phyloP scores from a whole-genome alignment of 2,329 filamentous ascomycete species.

The Botrytis tulipae region DNA sequence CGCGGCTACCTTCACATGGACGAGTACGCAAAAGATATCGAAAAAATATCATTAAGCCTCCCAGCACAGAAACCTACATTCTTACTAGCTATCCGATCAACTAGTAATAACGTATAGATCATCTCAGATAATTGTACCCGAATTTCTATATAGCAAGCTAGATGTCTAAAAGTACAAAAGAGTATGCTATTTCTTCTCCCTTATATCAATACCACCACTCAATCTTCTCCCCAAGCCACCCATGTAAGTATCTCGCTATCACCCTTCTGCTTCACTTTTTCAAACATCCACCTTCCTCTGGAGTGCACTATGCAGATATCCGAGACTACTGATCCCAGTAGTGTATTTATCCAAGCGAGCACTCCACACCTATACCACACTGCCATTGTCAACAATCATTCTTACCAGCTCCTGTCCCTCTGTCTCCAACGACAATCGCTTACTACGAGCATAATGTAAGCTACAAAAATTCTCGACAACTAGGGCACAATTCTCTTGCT shows the following conservation, averaged over 20 bases:
- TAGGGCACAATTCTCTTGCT: too few species aligned
- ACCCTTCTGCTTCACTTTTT: background rate
- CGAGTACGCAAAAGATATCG: background rate
- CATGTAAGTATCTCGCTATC: background rate
- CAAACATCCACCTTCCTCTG: background rate
- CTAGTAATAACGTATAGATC: too few species aligned
- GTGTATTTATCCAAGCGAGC: background rate
- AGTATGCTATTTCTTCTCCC: background rate
- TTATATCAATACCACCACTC: background rate
- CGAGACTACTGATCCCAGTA: background rate
- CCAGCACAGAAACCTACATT: background rate
- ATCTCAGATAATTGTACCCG: too few species aligned
- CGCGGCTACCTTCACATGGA: background rate
- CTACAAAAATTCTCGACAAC: too few species aligned
- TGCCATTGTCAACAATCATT: background rate
- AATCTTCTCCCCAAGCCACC: background rate
- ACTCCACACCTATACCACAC: background rate
- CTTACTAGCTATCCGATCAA: background rate
- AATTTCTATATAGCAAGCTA: too few species aligned
- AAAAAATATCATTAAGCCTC: background rate
- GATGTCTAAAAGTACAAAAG: too few species aligned
- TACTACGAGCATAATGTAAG: too few species aligned
- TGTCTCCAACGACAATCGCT: too few species aligned
- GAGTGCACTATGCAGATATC: background rate
- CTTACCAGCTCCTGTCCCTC: background rate